Evolutionary conservation across 2,329 filamentous ascomycete species (phyloP), one percentile per base, ranked within the genome.

Genomic region (Coniochaeta hoffmannii): DNA sequence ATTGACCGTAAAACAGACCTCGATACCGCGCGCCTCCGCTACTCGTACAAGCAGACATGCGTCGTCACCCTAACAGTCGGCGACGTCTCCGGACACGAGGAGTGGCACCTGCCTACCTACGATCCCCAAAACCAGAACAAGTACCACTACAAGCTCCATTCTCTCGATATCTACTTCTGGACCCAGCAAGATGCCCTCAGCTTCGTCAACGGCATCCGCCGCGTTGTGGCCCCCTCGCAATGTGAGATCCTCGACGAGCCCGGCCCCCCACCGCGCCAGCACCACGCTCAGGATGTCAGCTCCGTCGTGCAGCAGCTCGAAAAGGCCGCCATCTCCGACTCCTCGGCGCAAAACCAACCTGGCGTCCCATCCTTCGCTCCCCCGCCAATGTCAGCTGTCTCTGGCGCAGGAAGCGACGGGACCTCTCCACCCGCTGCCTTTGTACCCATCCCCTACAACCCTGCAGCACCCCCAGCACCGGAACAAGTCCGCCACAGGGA

Each of bases 161-260:
- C 85, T 0, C 68, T 92, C 56, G 88, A 92, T 65, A 73, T 92
- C 14, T 93, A 93, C 72, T 88, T 92, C 65, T 91, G 87, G 87
- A 89, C 84, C 0, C 81, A 83, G 58, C 77, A 83, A 55, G 88
- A 92, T 69, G 87, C 88, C 1, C 73, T 83, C 28, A 79, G 83
- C 56, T 89, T 92, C 60, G 72, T 91, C 58, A 86, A 86, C 62
- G 84, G 83, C 14, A 73, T 90, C 55, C 76, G 85, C 53, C 78
- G 83, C 55, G 80, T 90, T 4, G 69, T 90, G 26, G 85, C 87
- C 4, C 66, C 76, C 0, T 70, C 75, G 9, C 83, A 85, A 58
- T 74, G 88, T 31, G 79, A 84, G 34, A 75, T 89, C n/a, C 71
- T 79, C 36, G 83, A 88, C 63, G 86, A 87, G 63, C 86, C 87